phyloP scores from a whole-genome alignment of 176 grass and related monocot genomes.

The Paspalum notatum region DNA sequence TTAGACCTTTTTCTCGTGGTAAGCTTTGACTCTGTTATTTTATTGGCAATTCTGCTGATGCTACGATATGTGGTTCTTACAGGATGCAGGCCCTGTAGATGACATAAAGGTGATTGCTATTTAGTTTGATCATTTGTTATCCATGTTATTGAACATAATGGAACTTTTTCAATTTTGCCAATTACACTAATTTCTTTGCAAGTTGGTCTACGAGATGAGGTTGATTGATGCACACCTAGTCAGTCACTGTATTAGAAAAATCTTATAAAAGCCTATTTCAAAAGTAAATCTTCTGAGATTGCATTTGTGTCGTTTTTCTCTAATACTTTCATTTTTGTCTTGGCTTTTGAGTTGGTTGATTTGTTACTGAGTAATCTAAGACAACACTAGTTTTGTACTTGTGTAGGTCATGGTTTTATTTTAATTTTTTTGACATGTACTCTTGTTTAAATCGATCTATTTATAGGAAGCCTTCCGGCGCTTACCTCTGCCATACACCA shows the following conservation, averaged over 20 bases:
- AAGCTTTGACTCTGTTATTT: background rate
- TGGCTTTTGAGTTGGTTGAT: too few species aligned
- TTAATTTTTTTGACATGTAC: slow-evolving; percentile 11
- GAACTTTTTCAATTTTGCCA: slow-evolving; percentile 7
- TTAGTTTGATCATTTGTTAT: slow-evolving; percentile 8
- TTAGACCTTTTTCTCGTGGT: background rate
- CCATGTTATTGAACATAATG: slow-evolving; percentile 3
- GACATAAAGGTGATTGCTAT: slow-evolving; percentile 42
- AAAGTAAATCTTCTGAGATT: slow-evolving; percentile 8
- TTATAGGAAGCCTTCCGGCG: slow-evolving; percentile 75
- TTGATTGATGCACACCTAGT: background rate
- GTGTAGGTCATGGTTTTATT: slow-evolving; percentile 24
- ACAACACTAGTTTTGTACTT: slow-evolving; percentile 2
- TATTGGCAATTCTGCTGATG: slow-evolving; percentile 31
- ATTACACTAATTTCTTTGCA: background rate
- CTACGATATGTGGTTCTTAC: slow-evolving; percentile 15
- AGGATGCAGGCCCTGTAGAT: slow-evolving; percentile 36
- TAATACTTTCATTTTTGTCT: too few species aligned
- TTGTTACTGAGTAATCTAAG: background rate
- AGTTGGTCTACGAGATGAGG: background rate
- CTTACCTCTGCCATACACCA: slow-evolving; percentile 73
- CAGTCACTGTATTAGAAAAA: background rate
- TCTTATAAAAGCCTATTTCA: background rate
- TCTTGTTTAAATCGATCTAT: too few species aligned
- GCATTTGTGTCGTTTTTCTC: background rate